A percentile compares a stretch with the other conserved stretches of the same genome.
Conservation (phyloP, 768 basidiomycete species). For the Pleurotus eryngii region DNA sequence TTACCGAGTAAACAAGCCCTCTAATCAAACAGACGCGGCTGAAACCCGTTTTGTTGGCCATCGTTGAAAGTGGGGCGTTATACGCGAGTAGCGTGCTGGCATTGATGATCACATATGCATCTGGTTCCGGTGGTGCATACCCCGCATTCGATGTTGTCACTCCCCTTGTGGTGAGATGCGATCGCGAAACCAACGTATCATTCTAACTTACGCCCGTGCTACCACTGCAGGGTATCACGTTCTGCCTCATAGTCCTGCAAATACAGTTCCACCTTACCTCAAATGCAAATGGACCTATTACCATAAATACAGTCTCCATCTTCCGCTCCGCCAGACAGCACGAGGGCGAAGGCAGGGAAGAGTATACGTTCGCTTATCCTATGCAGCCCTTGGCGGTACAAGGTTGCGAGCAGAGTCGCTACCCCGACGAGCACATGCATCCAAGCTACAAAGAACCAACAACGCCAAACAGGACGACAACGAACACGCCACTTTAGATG, state of each 20-base stretch:
- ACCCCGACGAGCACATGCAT: no score
- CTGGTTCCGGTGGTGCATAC: background rate
- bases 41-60: background rate
- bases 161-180: background rate
- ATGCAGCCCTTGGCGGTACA: no score
- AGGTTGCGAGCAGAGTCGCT: no score
- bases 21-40: background rate
- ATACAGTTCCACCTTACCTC: background rate
- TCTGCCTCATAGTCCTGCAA: background rate
- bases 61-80: background rate
- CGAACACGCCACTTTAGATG: no score
- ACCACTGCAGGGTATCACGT: background rate
- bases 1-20: background rate
- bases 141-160: background rate
- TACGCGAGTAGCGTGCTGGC: background rate
- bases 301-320: no score
- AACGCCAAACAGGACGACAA: no score
- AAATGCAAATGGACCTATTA: background rate
- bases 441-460: no score
- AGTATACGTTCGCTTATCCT: no score
- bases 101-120: background rate
- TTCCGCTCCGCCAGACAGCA: no score
- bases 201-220: background rate
- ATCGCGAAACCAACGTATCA: background rate
- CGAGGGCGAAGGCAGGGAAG: no score